Percentiles rank a stretch among this genome's conserved stretches.
Evolutionary conservation across 257 asterid species (phyloP).

Genomic region (Salvia splendens): DNA sequence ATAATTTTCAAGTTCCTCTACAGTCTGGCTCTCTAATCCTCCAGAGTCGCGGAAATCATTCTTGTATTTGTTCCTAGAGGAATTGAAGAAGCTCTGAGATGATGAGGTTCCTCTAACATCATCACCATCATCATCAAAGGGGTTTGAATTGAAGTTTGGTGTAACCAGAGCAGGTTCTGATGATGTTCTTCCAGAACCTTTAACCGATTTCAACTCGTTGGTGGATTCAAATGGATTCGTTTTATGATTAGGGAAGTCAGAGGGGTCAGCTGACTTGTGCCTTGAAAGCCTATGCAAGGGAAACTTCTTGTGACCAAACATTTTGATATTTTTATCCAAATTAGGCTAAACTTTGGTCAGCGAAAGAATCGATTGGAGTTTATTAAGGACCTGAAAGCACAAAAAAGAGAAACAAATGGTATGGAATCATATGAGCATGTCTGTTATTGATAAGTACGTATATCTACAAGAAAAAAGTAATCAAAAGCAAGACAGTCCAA

Average conservation of each 20-base stretch:
- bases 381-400: slow-evolving; percentile 32
- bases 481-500: slow-evolving; percentile 11
- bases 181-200: slow-evolving; percentile 54
- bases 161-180: slow-evolving; percentile 60
- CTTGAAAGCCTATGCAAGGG: slow-evolving; percentile 60
- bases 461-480: slow-evolving; percentile 11
- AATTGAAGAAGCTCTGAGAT: slow-evolving; percentile 39
- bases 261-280: slow-evolving; percentile 50
- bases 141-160: slow-evolving; percentile 44
- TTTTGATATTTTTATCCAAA: slow-evolving; percentile 30
- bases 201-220: slow-evolving; percentile 45
- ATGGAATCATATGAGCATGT: slow-evolving; percentile 15
- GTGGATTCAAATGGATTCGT: slow-evolving; percentile 74
- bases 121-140: slow-evolving; percentile 66
- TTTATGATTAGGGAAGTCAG: slow-evolving; percentile 26
- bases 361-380: slow-evolving; percentile 15
- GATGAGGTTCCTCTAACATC: slow-evolving; percentile 48
- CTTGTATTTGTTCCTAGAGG: slow-evolving; percentile 71
- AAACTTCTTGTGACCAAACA: slow-evolving; percentile 70
- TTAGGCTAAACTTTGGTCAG: slow-evolving; percentile 27
- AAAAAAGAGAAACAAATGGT: slow-evolving; percentile 3
- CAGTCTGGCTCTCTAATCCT: slow-evolving; percentile 76
- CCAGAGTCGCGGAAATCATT: slow-evolving; percentile 78
- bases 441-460: background rate
- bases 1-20: slow-evolving; percentile 76